Conservation (phyloP, 331 rosid species). For the Dryas integrifolia region DNA sequence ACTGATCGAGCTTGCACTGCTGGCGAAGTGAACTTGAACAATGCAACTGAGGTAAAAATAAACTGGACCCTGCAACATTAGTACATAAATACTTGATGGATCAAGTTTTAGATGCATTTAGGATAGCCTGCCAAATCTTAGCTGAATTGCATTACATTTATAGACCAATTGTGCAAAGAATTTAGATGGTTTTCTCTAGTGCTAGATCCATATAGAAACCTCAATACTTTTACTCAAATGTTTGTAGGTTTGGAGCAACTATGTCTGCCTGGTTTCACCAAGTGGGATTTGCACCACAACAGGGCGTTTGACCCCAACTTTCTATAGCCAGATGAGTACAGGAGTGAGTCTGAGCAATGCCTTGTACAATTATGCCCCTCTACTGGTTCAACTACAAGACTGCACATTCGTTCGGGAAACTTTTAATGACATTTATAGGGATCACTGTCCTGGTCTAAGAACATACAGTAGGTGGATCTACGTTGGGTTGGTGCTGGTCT, state of each 20-base stretch:
- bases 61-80: neutral
- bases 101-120: neutral
- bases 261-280: constrained; percentile 47
- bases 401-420: constrained; percentile 44
- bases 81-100: neutral
- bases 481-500: constrained; percentile 44
- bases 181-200: too few species aligned
- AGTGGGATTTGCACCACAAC: constrained; percentile 42
- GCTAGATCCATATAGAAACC: neutral
- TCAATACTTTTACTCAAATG: neutral
- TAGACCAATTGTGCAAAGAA: neutral
- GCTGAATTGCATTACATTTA: neutral
- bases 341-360: constrained; percentile 39
- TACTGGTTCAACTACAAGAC: constrained; percentile 43
- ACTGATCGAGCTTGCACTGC: constrained; percentile 37
- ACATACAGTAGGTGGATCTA: constrained; percentile 47
- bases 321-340: constrained; percentile 43
- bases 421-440: constrained; percentile 29
- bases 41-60: constrained; percentile 42
- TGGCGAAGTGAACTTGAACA: constrained; percentile 46
- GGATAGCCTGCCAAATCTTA: too few species aligned
- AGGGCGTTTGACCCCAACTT: constrained; percentile 48
- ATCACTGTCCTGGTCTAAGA: constrained; percentile 44
- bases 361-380: constrained; percentile 30
- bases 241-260: constrained; percentile 40